Percentiles rank a stretch among this genome's conserved stretches.
Conservation (phyloP, 192 early-diverging fungal genomes). For the Coemansia sp. region DNA sequence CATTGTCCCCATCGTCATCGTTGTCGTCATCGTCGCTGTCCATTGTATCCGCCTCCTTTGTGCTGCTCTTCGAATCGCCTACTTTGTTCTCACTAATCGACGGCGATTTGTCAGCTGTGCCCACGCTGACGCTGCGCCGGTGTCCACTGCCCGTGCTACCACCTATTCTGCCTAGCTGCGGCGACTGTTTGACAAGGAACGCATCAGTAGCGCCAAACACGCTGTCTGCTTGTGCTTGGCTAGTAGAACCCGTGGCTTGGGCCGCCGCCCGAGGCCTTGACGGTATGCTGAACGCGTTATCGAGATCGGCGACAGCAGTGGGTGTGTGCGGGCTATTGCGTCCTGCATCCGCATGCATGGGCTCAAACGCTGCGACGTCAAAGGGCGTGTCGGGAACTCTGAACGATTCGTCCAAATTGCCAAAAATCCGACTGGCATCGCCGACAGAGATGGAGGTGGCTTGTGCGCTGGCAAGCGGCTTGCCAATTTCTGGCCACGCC, state of each 20-base stretch:
- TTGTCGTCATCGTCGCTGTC: not conserved
- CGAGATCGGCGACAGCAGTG: conserved; percentile 22
- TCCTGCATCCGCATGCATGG: conserved; percentile 1
- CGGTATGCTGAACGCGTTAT: conserved; percentile 41
- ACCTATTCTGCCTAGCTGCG: not conserved
- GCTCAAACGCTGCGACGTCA: conserved; percentile 5
- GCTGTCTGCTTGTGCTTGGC: not conserved
- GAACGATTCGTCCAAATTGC: conserved; percentile 2
- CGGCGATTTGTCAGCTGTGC: not conserved
- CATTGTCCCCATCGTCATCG: conserved; percentile 9
- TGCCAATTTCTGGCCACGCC: not conserved
- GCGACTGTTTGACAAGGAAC: conserved; percentile 16
- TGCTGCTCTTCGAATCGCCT: not conserved
- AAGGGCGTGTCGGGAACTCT: conserved; percentile 5
- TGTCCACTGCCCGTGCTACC: conserved; percentile 8
- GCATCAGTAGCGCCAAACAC: conserved; percentile 19
- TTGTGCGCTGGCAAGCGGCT: not conserved
- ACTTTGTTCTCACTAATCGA: conserved; percentile 2
- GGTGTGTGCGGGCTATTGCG: not conserved
- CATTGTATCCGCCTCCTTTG: not conserved
- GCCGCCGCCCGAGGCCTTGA: not conserved
- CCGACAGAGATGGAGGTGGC: not conserved
- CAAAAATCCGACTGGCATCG: conserved; percentile 3
- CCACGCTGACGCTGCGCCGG: conserved; percentile 32
- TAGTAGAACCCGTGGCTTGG: not conserved